Base-by-base conservation (phyloP, 805 yeast species). In the Candida broadrunensis region DNA sequence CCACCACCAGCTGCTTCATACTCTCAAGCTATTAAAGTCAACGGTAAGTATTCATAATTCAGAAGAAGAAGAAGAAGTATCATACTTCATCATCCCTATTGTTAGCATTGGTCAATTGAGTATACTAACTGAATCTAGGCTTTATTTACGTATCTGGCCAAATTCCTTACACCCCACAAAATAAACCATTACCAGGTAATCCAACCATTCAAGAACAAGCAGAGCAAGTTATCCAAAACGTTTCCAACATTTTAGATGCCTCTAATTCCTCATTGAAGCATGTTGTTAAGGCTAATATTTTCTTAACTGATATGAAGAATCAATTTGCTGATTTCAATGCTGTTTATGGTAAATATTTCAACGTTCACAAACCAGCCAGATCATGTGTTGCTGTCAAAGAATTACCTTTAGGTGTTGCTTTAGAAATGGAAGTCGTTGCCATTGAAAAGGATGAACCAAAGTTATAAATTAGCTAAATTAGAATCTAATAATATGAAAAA, bases 1-100 rank as follows among this genome's bases (percentile, higher is more conserved):
- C 98, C 99, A 51, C 89, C 95, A 44, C 96, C 98, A 46, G 97
- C 96, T 31, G 98, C 97, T 29, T 81, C 96, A 12, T 91, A 91
- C 67, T 88, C 96, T 21, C 99, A 93, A 67, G 99, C 98, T 36
- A 79, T 90, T 64, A 89, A 86, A 70, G 95, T 82, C 54, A 88
- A 87, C 64, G 73, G 73, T 67, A 65, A 35, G 70, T 65, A 43
- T 35, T 5, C 16, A 21, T 21, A 21, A 21, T 6, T 21, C 24
- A 21, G n/a, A n/a, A n/a, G n/a, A n/a, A n/a, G n/a, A n/a, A n/a
- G n/a, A n/a, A n/a, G n/a, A n/a, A n/a, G n/a, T n/a, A n/a, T n/a
- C n/a, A n/a, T n/a, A n/a, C n/a, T n/a, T n/a, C n/a, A n/a, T n/a
- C n/a, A n/a, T n/a, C n/a, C n/a, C n/a, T n/a, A 26, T 15, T 25